phyloP scores from a whole-genome alignment of 2,329 filamentous ascomycete species.

The Fusarium hostae region DNA sequence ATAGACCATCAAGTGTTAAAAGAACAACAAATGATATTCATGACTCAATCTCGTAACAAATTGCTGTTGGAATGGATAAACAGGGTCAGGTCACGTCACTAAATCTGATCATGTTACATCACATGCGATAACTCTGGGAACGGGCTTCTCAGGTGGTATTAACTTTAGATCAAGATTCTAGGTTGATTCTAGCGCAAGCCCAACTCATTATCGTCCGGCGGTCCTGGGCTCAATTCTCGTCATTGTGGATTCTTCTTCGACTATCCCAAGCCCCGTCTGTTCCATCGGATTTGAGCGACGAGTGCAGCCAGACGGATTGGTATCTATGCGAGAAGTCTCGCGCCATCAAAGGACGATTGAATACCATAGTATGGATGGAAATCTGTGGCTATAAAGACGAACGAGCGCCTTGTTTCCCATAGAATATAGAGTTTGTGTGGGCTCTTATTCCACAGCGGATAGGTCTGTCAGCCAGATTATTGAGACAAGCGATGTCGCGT shows the following conservation, averaged over 20 bases:
- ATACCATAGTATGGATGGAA: neutral
- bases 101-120: neutral
- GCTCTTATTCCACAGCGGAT: neutral
- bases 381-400: constrained; percentile 10
- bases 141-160: neutral
- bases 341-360: constrained; percentile 17
- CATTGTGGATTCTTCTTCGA: constrained; percentile 4
- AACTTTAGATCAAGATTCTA: constrained; percentile 2
- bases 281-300: constrained; percentile 10
- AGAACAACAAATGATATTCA: constrained; percentile 1
- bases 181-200: constrained; percentile 4
- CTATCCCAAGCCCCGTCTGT: constrained; percentile 8
- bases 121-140: neutral
- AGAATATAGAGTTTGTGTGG: neutral
- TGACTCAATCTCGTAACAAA: neutral
- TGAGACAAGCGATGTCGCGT: constrained; percentile 24
- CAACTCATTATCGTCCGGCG: neutral
- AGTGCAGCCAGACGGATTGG: neutral
- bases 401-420: neutral
- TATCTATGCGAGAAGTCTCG: constrained; percentile 10
- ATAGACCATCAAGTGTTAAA: neutral
- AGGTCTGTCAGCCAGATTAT: constrained; percentile 8
- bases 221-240: neutral
- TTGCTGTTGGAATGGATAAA: constrained; percentile 9
- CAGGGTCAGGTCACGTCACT: neutral